Percentiles rank a stretch among this genome's conserved stretches.
These are phyloP conservation scores for Aspergillus heteromorphus DNA, from an alignment of 495 filamentous ascomycete genomes.

Conservation along the genomic window DNA sequence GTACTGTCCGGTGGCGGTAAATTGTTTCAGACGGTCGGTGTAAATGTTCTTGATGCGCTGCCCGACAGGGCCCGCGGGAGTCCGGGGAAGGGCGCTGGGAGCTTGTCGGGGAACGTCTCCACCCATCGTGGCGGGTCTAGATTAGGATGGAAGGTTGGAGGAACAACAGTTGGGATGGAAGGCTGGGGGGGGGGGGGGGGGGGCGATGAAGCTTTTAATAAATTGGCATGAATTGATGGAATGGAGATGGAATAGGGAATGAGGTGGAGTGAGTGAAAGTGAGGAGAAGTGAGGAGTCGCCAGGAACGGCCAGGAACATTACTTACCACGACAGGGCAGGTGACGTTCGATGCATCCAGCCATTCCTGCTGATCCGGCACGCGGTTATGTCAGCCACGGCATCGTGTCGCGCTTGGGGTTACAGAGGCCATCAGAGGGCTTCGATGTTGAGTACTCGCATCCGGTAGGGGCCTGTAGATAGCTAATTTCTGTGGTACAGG, in stretches of 20 bases:
- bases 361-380: background rate
- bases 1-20: conserved; percentile 79
- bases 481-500: no score
- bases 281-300: conserved; percentile 4
- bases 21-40: conserved; percentile 74
- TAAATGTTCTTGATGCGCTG: conserved; percentile 86
- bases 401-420: no score
- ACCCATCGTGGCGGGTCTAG: conserved; percentile 35
- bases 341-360: background rate
- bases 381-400: background rate
- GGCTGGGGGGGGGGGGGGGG: background rate
- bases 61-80: conserved; percentile 60
- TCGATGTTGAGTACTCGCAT: background rate
- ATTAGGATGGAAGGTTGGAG: background rate
- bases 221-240: background rate
- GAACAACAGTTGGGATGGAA: background rate
- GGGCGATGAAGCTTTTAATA: background rate
- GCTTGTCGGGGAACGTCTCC: conserved; percentile 39
- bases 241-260: conserved; percentile 6
- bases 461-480: background rate
- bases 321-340: background rate
- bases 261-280: background rate
- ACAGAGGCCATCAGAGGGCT: background rate
- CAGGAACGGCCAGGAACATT: conserved; percentile 8
- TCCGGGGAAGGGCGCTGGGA: conserved; percentile 49